These are phyloP conservation scores for Aphanomyces euteiches DNA, from an alignment of 352 stramenopile species.

Conservation along the genomic window DNA sequence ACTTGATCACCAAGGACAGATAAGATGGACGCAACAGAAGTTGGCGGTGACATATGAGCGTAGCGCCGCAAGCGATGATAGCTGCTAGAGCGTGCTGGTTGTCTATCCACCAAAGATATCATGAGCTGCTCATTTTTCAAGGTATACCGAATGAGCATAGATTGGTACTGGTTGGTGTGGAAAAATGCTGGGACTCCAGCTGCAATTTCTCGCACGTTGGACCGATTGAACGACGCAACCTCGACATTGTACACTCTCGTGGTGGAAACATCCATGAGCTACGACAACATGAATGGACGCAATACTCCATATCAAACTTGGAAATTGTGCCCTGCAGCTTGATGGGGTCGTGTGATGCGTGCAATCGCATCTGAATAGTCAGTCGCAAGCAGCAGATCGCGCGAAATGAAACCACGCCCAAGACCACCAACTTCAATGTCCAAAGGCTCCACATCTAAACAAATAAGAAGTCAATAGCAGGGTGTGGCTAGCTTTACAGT, in stretches of 20 bases:
- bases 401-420: constrained; percentile 65
- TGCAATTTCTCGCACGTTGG: constrained; percentile 44
- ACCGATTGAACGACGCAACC: constrained; percentile 56
- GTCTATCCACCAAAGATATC: constrained; percentile 26
- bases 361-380: constrained; percentile 48
- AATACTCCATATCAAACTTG: constrained; percentile 34
- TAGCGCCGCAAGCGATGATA: constrained; percentile 61
- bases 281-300: background rate
- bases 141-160: constrained; percentile 40
- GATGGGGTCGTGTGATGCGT: constrained; percentile 46
- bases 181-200: constrained; percentile 43
- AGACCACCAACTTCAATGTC: constrained; percentile 58
- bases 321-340: constrained; percentile 71
- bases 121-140: background rate
- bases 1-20: constrained; percentile 59
- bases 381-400: constrained; percentile 48
- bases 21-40: constrained; percentile 45
- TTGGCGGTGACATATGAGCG: constrained; percentile 43
- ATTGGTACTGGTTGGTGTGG: constrained; percentile 75
- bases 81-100: constrained; percentile 65
- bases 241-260: constrained; percentile 64
- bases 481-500: constrained; percentile 40
- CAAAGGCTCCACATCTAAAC: constrained; percentile 58
- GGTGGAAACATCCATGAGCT: constrained; percentile 54
- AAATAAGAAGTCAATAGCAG: constrained; percentile 11